phyloP scores from a whole-genome alignment of 1,139 yeast genomes.

The Pichia sp. region DNA sequence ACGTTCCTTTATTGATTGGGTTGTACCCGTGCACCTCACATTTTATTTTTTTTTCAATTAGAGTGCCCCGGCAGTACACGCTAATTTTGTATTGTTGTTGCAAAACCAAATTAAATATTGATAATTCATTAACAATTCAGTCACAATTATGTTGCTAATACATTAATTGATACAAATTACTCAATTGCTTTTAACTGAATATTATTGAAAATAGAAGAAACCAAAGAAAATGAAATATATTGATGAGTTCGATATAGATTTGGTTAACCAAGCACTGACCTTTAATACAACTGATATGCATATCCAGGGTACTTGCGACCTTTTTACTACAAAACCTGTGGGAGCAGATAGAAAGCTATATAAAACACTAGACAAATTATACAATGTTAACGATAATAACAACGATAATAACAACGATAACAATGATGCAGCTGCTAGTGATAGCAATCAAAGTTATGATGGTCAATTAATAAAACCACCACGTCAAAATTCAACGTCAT shows the following conservation, averaged over 20 bases:
- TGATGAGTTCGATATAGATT: slow-evolving; percentile 85
- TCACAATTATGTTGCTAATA: neutral
- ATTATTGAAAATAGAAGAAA: neutral
- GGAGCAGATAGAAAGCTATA: slow-evolving; percentile 83
- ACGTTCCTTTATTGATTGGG: too few relatives aligned
- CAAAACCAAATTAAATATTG: neutral
- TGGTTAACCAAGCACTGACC: slow-evolving; percentile 78
- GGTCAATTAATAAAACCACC: slow-evolving; percentile 4
- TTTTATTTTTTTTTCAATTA: too few relatives aligned
- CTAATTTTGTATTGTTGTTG: too few relatives aligned
- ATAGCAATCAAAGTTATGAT: too few relatives aligned
- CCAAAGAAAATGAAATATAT: slow-evolving; percentile 49
- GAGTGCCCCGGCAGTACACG: too few relatives aligned
- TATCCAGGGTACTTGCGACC: slow-evolving; percentile 87
- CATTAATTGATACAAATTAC: neutral
- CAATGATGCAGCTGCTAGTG: slow-evolving; percentile 5
- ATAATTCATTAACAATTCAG: neutral
- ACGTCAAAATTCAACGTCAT: slow-evolving; percentile 15
- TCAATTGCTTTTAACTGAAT: too few relatives aligned
- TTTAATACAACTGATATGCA: slow-evolving; percentile 85
- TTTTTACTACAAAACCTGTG: slow-evolving; percentile 89
- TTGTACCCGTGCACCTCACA: too few relatives aligned
- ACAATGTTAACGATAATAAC: slow-evolving; percentile 13
- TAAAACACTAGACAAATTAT: slow-evolving; percentile 73
- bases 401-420: slow-evolving; percentile 5